Percentiles rank a stretch among this genome's conserved stretches.
These are phyloP conservation scores for Dothiorella sarmentorum DNA, from an alignment of 2,329 filamentous ascomycete species.

Conservation along the genomic window DNA sequence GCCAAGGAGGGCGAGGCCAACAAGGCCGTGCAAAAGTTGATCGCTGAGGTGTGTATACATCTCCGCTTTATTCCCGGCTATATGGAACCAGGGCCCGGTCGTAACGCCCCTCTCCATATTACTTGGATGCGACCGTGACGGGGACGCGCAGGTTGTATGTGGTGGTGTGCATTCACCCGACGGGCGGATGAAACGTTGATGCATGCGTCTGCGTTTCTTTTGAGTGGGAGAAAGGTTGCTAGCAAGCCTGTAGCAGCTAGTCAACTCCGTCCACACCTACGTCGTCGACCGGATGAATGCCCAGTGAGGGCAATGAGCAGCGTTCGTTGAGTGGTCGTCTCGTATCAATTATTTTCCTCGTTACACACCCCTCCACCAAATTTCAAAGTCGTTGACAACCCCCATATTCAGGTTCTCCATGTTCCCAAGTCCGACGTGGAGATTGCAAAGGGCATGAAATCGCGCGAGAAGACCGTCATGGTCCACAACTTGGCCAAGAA, in stretches of 20 bases:
- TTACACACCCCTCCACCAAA: background rate
- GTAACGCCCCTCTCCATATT: background rate
- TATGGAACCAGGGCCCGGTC: too few species aligned
- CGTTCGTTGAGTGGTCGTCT: background rate
- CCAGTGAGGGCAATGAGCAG: background rate
- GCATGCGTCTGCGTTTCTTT: background rate
- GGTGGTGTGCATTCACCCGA: background rate
- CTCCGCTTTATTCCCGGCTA: background rate
- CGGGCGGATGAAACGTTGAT: background rate
- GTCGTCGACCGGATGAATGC: background rate
- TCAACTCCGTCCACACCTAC: too few species aligned
- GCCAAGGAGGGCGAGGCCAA: slow-evolving; percentile 67
- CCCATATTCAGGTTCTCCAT: slow-evolving; percentile 48
- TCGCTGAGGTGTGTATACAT: slow-evolving; percentile 53
- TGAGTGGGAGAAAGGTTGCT: background rate
- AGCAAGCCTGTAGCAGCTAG: too few species aligned
- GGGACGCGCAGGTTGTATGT: background rate
- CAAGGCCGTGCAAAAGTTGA: slow-evolving; percentile 59
- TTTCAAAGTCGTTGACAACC: background rate
- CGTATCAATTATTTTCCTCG: background rate
- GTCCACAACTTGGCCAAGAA: slow-evolving; percentile 21
- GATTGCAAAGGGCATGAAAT: slow-evolving; percentile 61
- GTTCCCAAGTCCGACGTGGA: slow-evolving; percentile 62
- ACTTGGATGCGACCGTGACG: background rate
- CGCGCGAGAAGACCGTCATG: slow-evolving; percentile 59